phyloP scores from a whole-genome alignment of 208 protist genomes.

The Leishmania tarentolae region DNA sequence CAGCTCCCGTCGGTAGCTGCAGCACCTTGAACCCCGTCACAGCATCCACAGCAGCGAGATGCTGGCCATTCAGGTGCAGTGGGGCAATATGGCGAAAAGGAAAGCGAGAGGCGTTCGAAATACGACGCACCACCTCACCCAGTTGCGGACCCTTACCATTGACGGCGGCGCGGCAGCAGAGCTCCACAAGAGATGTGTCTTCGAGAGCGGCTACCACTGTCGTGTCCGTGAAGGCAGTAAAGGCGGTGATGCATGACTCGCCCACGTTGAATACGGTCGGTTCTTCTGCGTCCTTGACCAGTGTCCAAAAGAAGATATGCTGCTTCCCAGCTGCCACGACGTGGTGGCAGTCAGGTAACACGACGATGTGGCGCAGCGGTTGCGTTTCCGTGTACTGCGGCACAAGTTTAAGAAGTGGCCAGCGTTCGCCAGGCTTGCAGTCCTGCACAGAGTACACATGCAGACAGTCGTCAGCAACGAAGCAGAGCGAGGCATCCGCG shows the following conservation, averaged over 20 bases:
- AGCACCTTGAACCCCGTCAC: constrained; percentile 65
- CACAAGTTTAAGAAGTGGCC: constrained; percentile 54
- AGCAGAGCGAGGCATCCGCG: constrained; percentile 70
- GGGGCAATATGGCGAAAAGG: constrained; percentile 42
- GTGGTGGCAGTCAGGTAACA: constrained; percentile 34
- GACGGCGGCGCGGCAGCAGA: constrained; percentile 20
- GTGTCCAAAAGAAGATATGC: constrained; percentile 68
- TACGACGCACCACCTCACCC: constrained; percentile 22
- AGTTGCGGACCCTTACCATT: neutral
- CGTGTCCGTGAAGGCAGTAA: constrained; percentile 49
- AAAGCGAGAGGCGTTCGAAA: constrained; percentile 24
- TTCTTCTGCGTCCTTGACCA: constrained; percentile 28
- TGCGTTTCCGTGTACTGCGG: constrained; percentile 54
- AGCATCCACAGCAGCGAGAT: constrained; percentile 57
- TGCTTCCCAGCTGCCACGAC: constrained; percentile 45
- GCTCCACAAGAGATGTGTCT: constrained; percentile 46
- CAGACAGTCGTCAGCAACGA: constrained; percentile 81
- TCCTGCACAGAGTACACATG: constrained; percentile 59
- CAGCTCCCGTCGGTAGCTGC: constrained; percentile 27
- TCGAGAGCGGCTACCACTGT: constrained; percentile 56
- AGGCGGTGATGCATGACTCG: constrained; percentile 40
- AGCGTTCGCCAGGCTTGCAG: constrained; percentile 58
- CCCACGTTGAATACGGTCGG: constrained; percentile 19
- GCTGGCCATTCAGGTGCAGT: constrained; percentile 38
- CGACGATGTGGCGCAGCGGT: constrained; percentile 45